A percentile compares a stretch with the other conserved stretches of the same genome.
Evolutionary conservation across 495 filamentous ascomycete species (phyloP).

Genomic region (Penicillium lagena): DNA sequence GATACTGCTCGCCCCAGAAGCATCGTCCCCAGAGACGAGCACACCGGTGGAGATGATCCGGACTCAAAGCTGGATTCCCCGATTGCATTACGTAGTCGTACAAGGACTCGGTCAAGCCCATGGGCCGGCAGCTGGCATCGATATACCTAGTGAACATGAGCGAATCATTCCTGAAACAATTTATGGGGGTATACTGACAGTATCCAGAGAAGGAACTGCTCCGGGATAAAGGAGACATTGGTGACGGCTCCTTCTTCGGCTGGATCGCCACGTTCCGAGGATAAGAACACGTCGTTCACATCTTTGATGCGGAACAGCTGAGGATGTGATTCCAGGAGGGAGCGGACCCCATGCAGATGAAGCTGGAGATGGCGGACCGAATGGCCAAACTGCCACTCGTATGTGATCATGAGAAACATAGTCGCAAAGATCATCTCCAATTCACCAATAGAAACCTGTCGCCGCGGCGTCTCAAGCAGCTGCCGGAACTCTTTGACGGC

Average conservation of each 20-base stretch:
- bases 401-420: conserved; percentile 37
- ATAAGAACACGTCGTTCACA: conserved; percentile 26
- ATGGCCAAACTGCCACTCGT: conserved; percentile 39
- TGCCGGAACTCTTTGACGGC: conserved; percentile 40
- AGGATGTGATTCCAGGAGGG: conserved; percentile 31
- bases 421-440: conserved; percentile 35
- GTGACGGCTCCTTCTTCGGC: conserved; percentile 7
- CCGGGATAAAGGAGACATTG: conserved; percentile 32
- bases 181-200: conserved; percentile 15
- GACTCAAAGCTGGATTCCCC: conserved; percentile 29
- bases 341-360: conserved; percentile 35
- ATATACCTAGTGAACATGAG: conserved; percentile 21
- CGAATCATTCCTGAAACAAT: too few species aligned
- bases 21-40: conserved; percentile 38
- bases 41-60: conserved; percentile 32
- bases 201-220: conserved; percentile 36
- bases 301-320: conserved; percentile 30
- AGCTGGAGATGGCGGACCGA: conserved; percentile 35
- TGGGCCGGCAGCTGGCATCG: conserved; percentile 27
- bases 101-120: conserved; percentile 31
- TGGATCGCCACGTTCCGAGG: conserved; percentile 8
- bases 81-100: conserved; percentile 31
- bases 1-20: conserved; percentile 41
- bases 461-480: conserved; percentile 26
- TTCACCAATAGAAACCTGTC: conserved; percentile 20